A percentile compares a stretch with the other conserved stretches of the same genome.
Evolutionary conservation across 495 filamentous ascomycete species (phyloP).

Genomic region (Penicillium goetzii): DNA sequence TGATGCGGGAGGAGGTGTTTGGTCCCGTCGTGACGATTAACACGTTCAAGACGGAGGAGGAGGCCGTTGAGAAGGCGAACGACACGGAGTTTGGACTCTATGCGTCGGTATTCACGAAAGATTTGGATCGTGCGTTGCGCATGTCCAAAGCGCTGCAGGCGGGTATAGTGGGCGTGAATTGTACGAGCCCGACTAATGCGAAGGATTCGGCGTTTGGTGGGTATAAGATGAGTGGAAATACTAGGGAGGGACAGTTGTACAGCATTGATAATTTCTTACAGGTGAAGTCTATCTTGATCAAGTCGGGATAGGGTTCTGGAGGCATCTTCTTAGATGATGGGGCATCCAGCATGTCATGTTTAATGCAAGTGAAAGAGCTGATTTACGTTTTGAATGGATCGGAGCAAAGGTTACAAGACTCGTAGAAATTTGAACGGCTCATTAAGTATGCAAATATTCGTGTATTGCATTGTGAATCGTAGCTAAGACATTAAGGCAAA

Average conservation of each 20-base stretch:
- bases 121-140: constrained; percentile 59
- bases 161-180: constrained; percentile 87
- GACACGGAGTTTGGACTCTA: constrained; percentile 83
- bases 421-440: background rate
- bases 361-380: background rate
- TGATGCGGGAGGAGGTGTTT: constrained; percentile 77
- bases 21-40: constrained; percentile 84
- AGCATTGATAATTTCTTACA: constrained; percentile 55
- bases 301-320: constrained; percentile 13
- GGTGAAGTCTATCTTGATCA: constrained; percentile 50
- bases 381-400: background rate
- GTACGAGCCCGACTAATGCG: constrained; percentile 61
- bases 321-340: too few species aligned
- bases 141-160: constrained; percentile 40
- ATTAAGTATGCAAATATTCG: background rate
- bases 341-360: background rate
- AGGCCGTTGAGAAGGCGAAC: constrained; percentile 80
- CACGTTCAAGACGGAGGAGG: constrained; percentile 79
- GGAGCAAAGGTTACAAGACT: background rate
- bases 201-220: constrained; percentile 80
- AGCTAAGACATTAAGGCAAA: constrained; percentile 9
- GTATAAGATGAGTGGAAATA: constrained; percentile 90
- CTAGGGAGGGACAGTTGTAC: constrained; percentile 59
- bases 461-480: constrained; percentile 4
- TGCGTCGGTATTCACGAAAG: constrained; percentile 77